Evolutionary conservation across 768 basidiomycete species (phyloP), one percentile per base, ranked within the genome.

Genomic region (Termitomyces sp.): DNA sequence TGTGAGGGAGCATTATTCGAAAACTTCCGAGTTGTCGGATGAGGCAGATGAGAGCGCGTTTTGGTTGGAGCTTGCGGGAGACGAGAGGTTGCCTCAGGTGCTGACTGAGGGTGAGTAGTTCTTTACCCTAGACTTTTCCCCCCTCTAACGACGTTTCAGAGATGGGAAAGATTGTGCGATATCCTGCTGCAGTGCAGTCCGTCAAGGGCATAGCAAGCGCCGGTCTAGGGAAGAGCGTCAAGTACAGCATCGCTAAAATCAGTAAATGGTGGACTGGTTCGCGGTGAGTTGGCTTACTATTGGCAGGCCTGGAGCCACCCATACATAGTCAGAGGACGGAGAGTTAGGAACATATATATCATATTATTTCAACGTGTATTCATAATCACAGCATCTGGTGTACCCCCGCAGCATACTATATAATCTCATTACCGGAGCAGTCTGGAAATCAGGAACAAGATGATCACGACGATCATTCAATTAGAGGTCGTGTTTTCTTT

Each of bases 161-260:
- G 73, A 85, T 93, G 77, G 72, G 78, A 55, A 73, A 75, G 20
- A 93, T 95, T 68, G 93, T 96, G 45, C 80, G 88, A 63, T 81
- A 84, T 64, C 93, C 95, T 6, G 92, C 95, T 15, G 84, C 91
- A 1, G 76, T 91, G 9, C 95, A 98, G 75, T 80, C 88, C 5
- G 63, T 92, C 59, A 98, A 97, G 73, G 94, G 95, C 30, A 68
- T 98, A 50, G 81, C 89, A 20, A 93, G 87, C 58, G 90, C 91
- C 9, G 95, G 95, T 4, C 62, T 89, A 11, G 77, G 80, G 50
- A 95, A 94, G 80, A 91, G 91, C 68, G 58, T 86, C 6, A 82
- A 82, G 45, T 98, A 98, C 66, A 76, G 82, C 47, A 63, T 79
- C 27, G 84, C 87, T 48, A 98, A 98, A 76, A 75, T 95, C 20